Conservation (phyloP, 192 early-diverging fungal genomes). For the Phlyctochytrium planicorne region DNA sequence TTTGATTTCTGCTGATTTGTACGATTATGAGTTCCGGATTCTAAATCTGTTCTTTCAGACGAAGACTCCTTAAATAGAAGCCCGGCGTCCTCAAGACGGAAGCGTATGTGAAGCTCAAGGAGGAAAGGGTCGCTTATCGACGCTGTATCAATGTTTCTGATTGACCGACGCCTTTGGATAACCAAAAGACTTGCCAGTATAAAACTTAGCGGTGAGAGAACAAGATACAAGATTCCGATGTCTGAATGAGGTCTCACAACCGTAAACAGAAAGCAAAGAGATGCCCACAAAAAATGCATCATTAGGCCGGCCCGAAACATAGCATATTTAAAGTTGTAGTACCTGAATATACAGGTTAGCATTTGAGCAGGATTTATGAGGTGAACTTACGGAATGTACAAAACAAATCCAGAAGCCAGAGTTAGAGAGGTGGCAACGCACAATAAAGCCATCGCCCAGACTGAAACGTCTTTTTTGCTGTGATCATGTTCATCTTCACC, state of each 20-base stretch:
- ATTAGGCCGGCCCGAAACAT: conserved; percentile 26
- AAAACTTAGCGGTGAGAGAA: conserved; percentile 16
- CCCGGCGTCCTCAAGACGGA: conserved; percentile 15
- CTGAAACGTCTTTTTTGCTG: too few species aligned
- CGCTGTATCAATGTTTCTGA: conserved; percentile 17
- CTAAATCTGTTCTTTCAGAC: too few species aligned
- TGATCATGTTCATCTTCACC: conserved; percentile 3
- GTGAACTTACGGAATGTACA: too few species aligned
- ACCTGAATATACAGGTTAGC: too few species aligned
- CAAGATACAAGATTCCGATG: conserved; percentile 34
- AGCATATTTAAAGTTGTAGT: conserved; percentile 35
- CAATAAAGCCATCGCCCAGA: too few species aligned
- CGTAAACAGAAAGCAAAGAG: conserved; percentile 30
- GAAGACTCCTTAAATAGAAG: too few species aligned
- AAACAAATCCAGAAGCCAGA: too few species aligned
- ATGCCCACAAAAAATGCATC: conserved; percentile 36
- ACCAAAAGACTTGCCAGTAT: conserved; percentile 22
- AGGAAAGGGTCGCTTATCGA: conserved; percentile 17
- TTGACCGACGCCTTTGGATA: conserved; percentile 12
- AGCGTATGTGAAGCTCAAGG: conserved; percentile 34
- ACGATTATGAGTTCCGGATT: too few species aligned
- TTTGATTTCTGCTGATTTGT: too few species aligned
- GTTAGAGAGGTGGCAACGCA: too few species aligned
- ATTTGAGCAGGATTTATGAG: too few species aligned
- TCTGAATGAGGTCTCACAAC: conserved; percentile 32